Evolutionary conservation across 768 basidiomycete genomes (phyloP).

Genomic region (Mycena galopus): DNA sequence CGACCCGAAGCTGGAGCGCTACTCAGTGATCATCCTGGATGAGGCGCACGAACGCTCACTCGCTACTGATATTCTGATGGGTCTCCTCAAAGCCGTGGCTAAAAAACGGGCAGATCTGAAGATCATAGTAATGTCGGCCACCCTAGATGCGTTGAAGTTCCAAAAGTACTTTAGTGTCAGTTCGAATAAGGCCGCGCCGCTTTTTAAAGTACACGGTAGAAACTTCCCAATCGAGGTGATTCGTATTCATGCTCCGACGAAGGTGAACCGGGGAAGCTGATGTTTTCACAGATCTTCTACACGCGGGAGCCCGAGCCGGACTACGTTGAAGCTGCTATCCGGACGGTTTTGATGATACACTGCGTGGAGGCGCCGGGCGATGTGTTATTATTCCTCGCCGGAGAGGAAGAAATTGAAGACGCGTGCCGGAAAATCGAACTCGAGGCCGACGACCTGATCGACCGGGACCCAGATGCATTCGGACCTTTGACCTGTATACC

Average conservation of each 20-base stretch:
- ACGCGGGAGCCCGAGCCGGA: constrained; percentile 73
- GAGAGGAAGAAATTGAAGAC: not conserved
- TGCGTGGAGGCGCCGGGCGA: not conserved
- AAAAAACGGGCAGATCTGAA: constrained; percentile 53
- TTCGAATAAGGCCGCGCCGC: constrained; percentile 65
- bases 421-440: not conserved
- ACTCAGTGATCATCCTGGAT: constrained; percentile 98
- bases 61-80: constrained; percentile 99
- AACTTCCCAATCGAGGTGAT: constrained; percentile 96
- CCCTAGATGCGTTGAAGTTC: not conserved
- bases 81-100: constrained; percentile 87
- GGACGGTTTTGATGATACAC: not conserved
- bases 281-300: constrained; percentile 75
- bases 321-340: not conserved
- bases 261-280: not conserved
- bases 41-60: constrained; percentile 98
- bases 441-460: too few species aligned
- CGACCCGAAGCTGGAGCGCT: constrained; percentile 87
- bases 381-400: not conserved
- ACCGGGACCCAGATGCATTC: constrained; percentile 72
- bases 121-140: constrained; percentile 11
- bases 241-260: constrained; percentile 94
- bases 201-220: constrained; percentile 97
- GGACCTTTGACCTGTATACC: constrained; percentile 93
- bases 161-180: not conserved